phyloP scores from a whole-genome alignment of 345 rosid species.

The Tarenaya hassleriana region DNA sequence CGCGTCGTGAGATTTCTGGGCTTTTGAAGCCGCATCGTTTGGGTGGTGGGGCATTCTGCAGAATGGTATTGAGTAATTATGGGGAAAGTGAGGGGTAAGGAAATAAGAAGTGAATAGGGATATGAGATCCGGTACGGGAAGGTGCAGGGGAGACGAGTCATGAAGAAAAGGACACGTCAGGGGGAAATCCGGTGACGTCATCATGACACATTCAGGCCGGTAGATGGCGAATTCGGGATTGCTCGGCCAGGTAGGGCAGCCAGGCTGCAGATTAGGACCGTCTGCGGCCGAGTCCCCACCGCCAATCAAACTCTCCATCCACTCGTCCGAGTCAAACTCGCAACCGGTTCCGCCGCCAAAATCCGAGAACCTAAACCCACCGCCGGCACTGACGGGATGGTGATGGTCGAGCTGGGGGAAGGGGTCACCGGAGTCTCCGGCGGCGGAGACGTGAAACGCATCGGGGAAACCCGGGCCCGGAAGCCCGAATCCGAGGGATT shows the following conservation, averaged over 20 bases:
- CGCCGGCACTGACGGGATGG: constrained; percentile 10
- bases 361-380: constrained; percentile 55
- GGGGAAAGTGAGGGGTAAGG: no score
- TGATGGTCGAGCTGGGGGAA: constrained; percentile 61
- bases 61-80: no score
- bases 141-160: no score
- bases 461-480: constrained; percentile 48
- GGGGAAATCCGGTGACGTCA: no score
- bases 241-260: constrained; percentile 64
- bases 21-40: no score
- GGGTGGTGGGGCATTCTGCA: no score
- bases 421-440: constrained; percentile 42
- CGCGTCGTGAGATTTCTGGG: no score
- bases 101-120: no score
- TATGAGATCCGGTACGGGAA: no score
- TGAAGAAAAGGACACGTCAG: no score
- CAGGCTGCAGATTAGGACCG: constrained; percentile 53
- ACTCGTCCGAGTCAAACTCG: constrained; percentile 90
- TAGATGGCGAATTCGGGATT: no score
- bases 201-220: no score
- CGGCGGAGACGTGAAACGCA: constrained; percentile 46
- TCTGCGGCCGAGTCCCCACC: constrained; percentile 56
- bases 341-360: constrained; percentile 43
- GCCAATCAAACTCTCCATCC: constrained; percentile 80
- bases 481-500: constrained; percentile 33